phyloP scores from a whole-genome alignment of 2,329 filamentous ascomycete species.

The Lachnellula subtilissima region DNA sequence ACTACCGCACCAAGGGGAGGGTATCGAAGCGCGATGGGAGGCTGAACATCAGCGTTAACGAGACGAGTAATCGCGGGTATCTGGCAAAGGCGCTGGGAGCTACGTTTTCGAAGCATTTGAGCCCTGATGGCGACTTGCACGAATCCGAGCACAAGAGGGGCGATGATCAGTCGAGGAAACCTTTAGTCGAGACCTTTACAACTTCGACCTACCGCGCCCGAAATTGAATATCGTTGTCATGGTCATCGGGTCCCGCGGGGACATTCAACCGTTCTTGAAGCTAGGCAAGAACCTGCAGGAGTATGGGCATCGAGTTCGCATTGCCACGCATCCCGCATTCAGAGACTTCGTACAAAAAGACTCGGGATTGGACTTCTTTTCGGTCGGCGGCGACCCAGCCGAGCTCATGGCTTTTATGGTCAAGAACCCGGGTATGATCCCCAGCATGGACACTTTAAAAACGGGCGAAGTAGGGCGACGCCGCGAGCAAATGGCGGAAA shows the following conservation, averaged over 20 bases:
- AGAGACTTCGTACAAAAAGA: conserved; percentile 70
- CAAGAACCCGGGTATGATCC: conserved; percentile 77
- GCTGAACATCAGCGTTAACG: conserved; percentile 66
- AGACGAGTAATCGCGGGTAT: conserved; percentile 65
- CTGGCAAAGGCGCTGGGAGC: conserved; percentile 68
- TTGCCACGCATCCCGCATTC: conserved; percentile 75
- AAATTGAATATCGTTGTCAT: conserved; percentile 73
- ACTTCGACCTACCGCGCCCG: conserved; percentile 19
- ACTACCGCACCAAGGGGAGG: conserved; percentile 60
- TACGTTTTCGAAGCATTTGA: conserved; percentile 53
- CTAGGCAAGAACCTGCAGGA: conserved; percentile 69
- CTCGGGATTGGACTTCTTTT: conserved; percentile 73
- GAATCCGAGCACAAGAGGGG: conserved; percentile 24
- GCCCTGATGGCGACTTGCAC: background rate
- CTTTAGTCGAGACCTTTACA: conserved; percentile 13
- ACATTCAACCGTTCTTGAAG: conserved; percentile 75
- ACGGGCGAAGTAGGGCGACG: conserved; percentile 67
- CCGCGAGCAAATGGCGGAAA: conserved; percentile 68
- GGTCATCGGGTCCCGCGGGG: conserved; percentile 75
- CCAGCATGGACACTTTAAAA: conserved; percentile 65
- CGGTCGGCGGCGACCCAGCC: conserved; percentile 71
- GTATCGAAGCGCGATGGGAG: conserved; percentile 65
- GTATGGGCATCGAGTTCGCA: conserved; percentile 69
- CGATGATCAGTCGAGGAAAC: conserved; percentile 21
- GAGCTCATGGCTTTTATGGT: conserved; percentile 82